Evolutionary conservation across 192 early-diverging fungal species (phyloP), one percentile per base, ranked within the genome.

Genomic region (Lunasporangiospora selenospora): DNA sequence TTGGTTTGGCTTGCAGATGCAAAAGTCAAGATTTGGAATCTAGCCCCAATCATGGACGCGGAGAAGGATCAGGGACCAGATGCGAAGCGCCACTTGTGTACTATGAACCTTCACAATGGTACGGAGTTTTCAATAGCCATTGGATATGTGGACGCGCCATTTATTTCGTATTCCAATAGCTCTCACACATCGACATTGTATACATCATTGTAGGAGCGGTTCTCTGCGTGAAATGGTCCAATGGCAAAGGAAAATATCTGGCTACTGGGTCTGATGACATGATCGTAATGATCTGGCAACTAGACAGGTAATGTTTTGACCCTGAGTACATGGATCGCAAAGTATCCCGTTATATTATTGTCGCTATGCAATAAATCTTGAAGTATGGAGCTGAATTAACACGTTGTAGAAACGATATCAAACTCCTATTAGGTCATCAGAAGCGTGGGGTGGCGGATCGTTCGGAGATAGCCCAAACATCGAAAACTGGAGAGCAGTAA

Each of bases 231-330:
- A 81, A 92, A 38, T 99, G 93, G 88, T 89, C 91, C 3, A 85
- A 88, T 18, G 73, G 58, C 32, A 75, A 82, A 29, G 93, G 92
- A 0, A 80, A 69, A 44, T 90, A 90, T 49, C 65, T 99, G 40
- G 97, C 97, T 10, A 89, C 90, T 2, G 93, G 95, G 21, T 92
- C 95, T 0, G 97, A 99, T 70, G 97, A 99, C 63, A 88, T 84
- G 75, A 87, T 89, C n/a, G 86, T 99, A 40, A 83, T 97, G 47
- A 88, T 99, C 13, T 99, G 94, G 94, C 86, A 90, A 62, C 65
- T 84, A 46, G 94, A 96, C 62, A 80, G 62, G 80, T 84, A 47
- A 9, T 33, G 36, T 27, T 40, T 19, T 30, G 13, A 11, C 3
- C 3, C 36, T 29, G n/a, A n/a, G n/a, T n/a, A n/a, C n/a, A n/a